phyloP scores from a whole-genome alignment of 2,329 filamentous ascomycete species.

The Neoscytalidium dimidiatum region DNA sequence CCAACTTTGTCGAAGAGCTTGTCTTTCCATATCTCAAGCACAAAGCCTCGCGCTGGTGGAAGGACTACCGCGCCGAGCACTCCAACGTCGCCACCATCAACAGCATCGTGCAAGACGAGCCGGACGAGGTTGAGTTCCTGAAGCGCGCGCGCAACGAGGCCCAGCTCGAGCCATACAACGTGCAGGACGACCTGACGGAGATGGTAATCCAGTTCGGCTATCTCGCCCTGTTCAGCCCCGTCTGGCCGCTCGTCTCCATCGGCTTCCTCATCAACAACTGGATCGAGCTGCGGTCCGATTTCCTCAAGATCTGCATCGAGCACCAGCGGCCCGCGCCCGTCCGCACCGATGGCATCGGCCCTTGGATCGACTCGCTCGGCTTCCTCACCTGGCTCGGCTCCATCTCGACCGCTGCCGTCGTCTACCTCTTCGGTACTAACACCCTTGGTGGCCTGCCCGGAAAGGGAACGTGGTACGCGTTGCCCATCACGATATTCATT shows the following conservation, averaged over 20 bases:
- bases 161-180: conserved; percentile 32
- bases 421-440: conserved; percentile 29
- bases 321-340: conserved; percentile 31
- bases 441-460: conserved; percentile 22
- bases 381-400: conserved; percentile 37
- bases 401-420: conserved; percentile 34
- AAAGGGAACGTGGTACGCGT: conserved; percentile 28
- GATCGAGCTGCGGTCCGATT: conserved; percentile 37
- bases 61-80: conserved; percentile 27
- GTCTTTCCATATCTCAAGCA: conserved; percentile 34
- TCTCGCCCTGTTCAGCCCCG: conserved; percentile 35
- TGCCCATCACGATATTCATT: conserved; percentile 33
- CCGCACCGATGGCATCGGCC: conserved; percentile 35
- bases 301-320: conserved; percentile 36
- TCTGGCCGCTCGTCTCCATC: conserved; percentile 37
- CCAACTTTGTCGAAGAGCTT: conserved; percentile 32
- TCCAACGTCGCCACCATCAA: neutral
- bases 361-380: conserved; percentile 35
- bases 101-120: conserved; percentile 27
- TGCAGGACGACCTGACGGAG: conserved; percentile 36
- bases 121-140: conserved; percentile 33
- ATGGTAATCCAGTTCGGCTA: conserved; percentile 41
- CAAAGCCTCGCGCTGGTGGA: conserved; percentile 32
- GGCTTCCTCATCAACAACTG: conserved; percentile 40
- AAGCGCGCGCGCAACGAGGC: conserved; percentile 33